Evolutionary conservation across 257 asterid species (phyloP), one percentile per base, ranked within the genome.

Genomic region (Capsicum rhomboideum): DNA sequence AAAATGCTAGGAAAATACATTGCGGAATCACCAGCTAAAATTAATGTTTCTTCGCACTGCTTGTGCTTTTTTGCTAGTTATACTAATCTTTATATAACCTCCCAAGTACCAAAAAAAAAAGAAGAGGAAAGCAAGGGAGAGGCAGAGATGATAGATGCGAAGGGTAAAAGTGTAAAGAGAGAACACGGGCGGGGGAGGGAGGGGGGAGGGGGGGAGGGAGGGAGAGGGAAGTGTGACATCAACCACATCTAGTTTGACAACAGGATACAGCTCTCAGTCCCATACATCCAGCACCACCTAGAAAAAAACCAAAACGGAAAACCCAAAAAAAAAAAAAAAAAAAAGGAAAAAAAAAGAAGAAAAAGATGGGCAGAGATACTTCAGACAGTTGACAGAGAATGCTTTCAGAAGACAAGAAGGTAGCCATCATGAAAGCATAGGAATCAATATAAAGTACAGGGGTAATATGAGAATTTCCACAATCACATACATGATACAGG

Each of bases 211-310:
- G 26, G 1, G 50, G 81, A 59, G n/a, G 31, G 20, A 31, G 66
- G 40, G 56, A n/a, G 56, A 18, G 9, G n/a, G 31, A 79, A 6
- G 53, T 31, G 83, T 79, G 71, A 16, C 72, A 69, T 49, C 81
- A 69, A 69, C 82, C 82, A 83, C 69, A 74, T 74, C 77, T 42
- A 67, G 20, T 46, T 49, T 40, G 34, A 46, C 46, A 53, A 56
- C 53, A n/a, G 82, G 85, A 69, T 52, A 83, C 81, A 49, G 68
- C 82, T 83, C 85, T 16, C 52, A 23, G 80, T 69, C 56, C 80
- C 80, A 74, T 23, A 50, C 54, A 80, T 52, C 37, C 85, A 71
- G 66, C 81, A 83, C 58, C 71, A 80, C 83, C 83, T 34, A 80
- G 83, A 80, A 54, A 44, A 74, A 74, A 40, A 44, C 44, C 44